Percentiles rank a stretch among this genome's conserved stretches.
phyloP scores from a whole-genome alignment of 176 grass and related monocot genomes.

The Lolium multiflorum region DNA sequence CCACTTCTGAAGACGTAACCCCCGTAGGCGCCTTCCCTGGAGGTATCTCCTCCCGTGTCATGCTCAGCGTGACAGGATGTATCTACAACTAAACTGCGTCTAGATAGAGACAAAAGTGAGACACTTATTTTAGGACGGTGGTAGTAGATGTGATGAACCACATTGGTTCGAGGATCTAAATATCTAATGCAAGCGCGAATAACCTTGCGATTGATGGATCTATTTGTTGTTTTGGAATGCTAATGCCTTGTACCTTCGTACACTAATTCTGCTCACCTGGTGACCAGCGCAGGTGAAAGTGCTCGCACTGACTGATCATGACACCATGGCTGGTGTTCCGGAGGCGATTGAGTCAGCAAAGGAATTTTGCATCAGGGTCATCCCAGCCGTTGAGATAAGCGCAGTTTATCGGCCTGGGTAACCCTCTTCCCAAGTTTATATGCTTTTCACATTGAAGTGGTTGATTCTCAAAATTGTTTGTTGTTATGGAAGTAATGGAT shows the following conservation, averaged over 20 bases:
- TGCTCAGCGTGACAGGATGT: too few species aligned
- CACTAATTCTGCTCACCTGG: slow-evolving; percentile 8
- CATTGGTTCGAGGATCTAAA: too few species aligned
- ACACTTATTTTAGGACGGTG: too few species aligned
- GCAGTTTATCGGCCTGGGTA: slow-evolving; percentile 62
- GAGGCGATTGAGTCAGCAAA: slow-evolving; percentile 66
- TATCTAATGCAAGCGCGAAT: too few species aligned
- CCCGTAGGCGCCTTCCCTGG: too few species aligned
- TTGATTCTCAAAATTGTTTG: background rate
- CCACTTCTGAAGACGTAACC: too few species aligned
- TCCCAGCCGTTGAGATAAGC: slow-evolving; percentile 82
- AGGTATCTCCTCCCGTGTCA: too few species aligned
- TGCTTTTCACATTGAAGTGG: background rate
- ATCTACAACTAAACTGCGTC: too few species aligned
- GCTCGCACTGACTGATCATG: slow-evolving; percentile 81
- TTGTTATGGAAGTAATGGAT: slow-evolving; percentile 48
- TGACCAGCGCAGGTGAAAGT: slow-evolving; percentile 78
- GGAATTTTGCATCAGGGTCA: slow-evolving; percentile 64
- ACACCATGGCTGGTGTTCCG: slow-evolving; percentile 71
- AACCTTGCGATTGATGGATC: too few species aligned
- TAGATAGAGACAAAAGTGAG: too few species aligned
- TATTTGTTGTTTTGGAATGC: background rate
- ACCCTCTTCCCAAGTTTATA: background rate
- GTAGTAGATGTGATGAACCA: too few species aligned
- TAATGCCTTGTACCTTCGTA: background rate